phyloP scores from a whole-genome alignment of 1,139 yeast genomes.

The Petasospora fabianii region DNA sequence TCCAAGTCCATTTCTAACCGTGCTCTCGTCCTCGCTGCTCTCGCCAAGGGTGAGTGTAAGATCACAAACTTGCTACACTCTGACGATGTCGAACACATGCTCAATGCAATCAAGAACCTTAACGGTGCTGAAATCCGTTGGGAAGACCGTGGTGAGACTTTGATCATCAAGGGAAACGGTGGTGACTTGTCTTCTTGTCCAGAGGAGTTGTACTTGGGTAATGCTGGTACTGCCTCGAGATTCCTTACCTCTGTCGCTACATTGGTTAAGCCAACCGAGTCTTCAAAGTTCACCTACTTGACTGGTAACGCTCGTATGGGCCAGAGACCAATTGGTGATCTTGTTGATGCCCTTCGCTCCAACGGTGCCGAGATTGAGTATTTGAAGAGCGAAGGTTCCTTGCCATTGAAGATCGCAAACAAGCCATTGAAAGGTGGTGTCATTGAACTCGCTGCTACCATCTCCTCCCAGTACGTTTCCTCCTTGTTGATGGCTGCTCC shows the following conservation, averaged over 20 bases:
- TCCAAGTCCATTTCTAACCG: constrained; percentile 95
- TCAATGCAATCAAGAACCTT: constrained; percentile 74
- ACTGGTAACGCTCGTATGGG: constrained; percentile 98
- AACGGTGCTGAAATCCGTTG: constrained; percentile 77
- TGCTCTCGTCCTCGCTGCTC: constrained; percentile 88
- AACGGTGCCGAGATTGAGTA: constrained; percentile 79
- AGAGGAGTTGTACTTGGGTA: constrained; percentile 78
- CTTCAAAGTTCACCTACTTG: constrained; percentile 49
- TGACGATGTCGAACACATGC: constrained; percentile 95
- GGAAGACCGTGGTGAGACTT: constrained; percentile 85
- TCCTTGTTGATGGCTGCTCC: constrained; percentile 98
- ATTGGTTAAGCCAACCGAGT: constrained; percentile 52
- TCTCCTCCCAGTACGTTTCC: constrained; percentile 96
- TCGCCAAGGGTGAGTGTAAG: constrained; percentile 80
- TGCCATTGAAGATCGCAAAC: constrained; percentile 74
- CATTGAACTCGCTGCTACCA: constrained; percentile 91
- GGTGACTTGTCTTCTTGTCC: constrained; percentile 61
- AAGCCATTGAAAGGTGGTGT: constrained; percentile 86
- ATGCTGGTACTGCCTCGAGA: constrained; percentile 98
- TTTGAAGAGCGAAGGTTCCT: constrained; percentile 71
- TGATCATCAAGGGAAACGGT: constrained; percentile 84
- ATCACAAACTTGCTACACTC: constrained; percentile 86
- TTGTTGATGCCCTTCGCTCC: constrained; percentile 80
- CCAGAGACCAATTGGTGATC: constrained; percentile 95
- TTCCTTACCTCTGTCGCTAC: constrained; percentile 91